Evolutionary conservation across 2,329 filamentous ascomycete species (phyloP).

Genomic region (Fusarium falciforme): DNA sequence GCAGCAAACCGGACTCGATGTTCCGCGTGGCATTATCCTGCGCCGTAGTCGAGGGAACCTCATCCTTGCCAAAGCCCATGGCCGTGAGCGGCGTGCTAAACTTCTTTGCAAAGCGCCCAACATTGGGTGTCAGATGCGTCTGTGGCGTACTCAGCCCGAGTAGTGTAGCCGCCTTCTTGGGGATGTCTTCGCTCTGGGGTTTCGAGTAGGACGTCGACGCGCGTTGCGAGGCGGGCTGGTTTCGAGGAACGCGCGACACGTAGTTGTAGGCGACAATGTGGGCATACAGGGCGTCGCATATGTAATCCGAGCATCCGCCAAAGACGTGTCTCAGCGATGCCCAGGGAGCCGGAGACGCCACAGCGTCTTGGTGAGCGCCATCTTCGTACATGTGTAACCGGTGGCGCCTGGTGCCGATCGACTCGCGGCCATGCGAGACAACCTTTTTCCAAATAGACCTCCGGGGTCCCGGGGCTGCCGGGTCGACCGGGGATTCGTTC

Average conservation of each 20-base stretch:
- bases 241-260: constrained; percentile 52
- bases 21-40: constrained; percentile 54
- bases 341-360: constrained; percentile 52
- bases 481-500: constrained; percentile 33
- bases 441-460: constrained; percentile 53
- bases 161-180: constrained; percentile 64
- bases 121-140: constrained; percentile 25
- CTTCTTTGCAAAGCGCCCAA: constrained; percentile 42
- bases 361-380: constrained; percentile 13
- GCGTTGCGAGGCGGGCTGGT: constrained; percentile 30
- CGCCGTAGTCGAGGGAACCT: constrained; percentile 35
- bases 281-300: constrained; percentile 69
- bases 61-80: constrained; percentile 43
- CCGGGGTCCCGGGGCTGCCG: constrained; percentile 25
- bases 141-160: constrained; percentile 57
- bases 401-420: constrained; percentile 27
- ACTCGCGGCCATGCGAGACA: constrained; percentile 44
- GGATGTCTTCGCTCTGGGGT: constrained; percentile 52
- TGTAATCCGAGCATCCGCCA: constrained; percentile 62
- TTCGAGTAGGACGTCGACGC: constrained; percentile 27
- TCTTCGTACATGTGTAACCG: constrained; percentile 27
- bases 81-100: constrained; percentile 41
- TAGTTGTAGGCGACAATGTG: constrained; percentile 71
- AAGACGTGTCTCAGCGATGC: constrained; percentile 63
- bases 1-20: constrained; percentile 61